These are phyloP conservation scores for Lepidium didymum DNA, from an alignment of 345 rosid genomes.

Conservation along the genomic window DNA sequence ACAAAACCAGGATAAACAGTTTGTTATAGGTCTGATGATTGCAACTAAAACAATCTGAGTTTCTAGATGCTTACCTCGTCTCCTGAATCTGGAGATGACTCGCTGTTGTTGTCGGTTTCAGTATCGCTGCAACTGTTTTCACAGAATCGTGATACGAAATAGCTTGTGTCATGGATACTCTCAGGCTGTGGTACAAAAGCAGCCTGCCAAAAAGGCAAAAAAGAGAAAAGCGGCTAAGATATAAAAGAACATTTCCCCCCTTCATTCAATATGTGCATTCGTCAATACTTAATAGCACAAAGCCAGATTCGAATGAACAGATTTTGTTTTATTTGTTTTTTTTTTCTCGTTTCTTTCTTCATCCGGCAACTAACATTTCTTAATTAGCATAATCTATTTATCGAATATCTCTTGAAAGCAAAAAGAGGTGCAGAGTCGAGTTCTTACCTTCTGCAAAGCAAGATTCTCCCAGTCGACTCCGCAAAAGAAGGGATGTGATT, in stretches of 20 bases:
- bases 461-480: constrained; percentile 77
- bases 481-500: constrained; percentile 52
- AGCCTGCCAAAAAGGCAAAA: constrained; percentile 38
- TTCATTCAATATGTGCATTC: not conserved
- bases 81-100: constrained; percentile 38
- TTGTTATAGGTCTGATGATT: not conserved
- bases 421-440: not conserved
- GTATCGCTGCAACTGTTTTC: constrained; percentile 37
- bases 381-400: not conserved
- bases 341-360: not conserved
- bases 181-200: constrained; percentile 69
- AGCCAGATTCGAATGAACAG: not conserved
- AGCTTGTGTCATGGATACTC: constrained; percentile 66
- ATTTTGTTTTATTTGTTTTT: not conserved
- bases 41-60: not conserved
- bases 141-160: constrained; percentile 56
- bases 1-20: not conserved
- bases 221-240: not conserved
- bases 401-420: not conserved
- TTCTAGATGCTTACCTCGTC: constrained; percentile 44
- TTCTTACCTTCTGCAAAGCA: constrained; percentile 55
- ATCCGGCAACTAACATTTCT: not conserved
- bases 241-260: not conserved
- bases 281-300: not conserved
- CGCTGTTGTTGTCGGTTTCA: constrained; percentile 27